These are phyloP conservation scores for Ambrosia trifida DNA, from an alignment of 129 eudicot species.

Conservation along the genomic window DNA sequence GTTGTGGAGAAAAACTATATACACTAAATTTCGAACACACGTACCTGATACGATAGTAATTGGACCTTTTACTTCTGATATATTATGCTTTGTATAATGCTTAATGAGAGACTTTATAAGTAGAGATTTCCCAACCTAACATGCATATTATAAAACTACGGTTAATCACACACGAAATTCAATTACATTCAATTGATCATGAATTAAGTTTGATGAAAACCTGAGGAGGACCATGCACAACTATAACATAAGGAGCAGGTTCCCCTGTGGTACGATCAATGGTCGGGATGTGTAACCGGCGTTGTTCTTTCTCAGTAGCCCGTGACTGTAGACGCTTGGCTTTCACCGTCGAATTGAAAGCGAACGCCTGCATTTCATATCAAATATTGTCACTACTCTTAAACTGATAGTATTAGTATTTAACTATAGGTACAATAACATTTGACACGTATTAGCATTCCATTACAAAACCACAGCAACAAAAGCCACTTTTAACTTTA, in stretches of 20 bases:
- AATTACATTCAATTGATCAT: neutral
- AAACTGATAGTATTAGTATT: neutral
- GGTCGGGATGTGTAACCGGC: constrained; percentile 77
- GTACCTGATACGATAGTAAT: constrained; percentile 86
- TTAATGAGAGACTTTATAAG: constrained; percentile 82
- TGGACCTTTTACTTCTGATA: constrained; percentile 87
- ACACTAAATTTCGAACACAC: constrained; percentile 2
- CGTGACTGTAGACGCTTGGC: constrained; percentile 80
- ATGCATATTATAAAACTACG: constrained; percentile 9
- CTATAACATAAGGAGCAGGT: constrained; percentile 88
- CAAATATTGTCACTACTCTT: neutral
- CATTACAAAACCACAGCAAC: neutral
- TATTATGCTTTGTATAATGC: constrained; percentile 83
- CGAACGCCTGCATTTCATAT: constrained; percentile 66
- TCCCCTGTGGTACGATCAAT: constrained; percentile 75
- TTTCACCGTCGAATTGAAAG: constrained; percentile 77
- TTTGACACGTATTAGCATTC: neutral
- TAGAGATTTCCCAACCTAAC: constrained; percentile 85
- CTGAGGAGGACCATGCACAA: constrained; percentile 96
- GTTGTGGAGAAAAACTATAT: neutral
- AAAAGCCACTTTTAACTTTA: neutral
- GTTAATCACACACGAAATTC: constrained; percentile 16
- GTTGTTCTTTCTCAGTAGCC: constrained; percentile 91
- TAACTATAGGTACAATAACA: neutral
- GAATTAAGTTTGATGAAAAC: constrained; percentile 27